A percentile compares a stretch with the other conserved stretches of the same genome.
Evolutionary conservation across 1,284 basidiomycete genomes (phyloP).

Genomic region (Stereum hirsutum): DNA sequence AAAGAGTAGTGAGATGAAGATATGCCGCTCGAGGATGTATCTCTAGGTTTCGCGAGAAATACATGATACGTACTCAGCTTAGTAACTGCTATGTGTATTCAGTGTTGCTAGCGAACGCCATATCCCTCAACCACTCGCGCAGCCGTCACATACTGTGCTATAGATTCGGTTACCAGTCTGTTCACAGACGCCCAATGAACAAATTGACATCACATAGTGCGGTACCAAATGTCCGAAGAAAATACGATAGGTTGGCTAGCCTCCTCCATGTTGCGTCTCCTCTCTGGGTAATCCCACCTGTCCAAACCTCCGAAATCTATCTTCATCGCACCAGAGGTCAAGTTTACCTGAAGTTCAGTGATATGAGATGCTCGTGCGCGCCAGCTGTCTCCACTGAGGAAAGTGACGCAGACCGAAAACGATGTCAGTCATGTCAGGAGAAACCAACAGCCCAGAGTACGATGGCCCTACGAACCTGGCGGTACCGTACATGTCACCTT

Average conservation of each 20-base stretch:
- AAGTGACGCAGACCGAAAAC: too few relatives aligned
- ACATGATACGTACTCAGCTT: too few relatives aligned
- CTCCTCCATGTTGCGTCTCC: slow-evolving; percentile 52
- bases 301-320: slow-evolving; percentile 72
- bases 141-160: too few relatives aligned
- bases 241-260: slow-evolving; percentile 13
- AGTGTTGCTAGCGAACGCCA: too few relatives aligned
- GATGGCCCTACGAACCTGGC: slow-evolving; percentile 47
- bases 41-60: too few relatives aligned
- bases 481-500: slow-evolving; percentile 55
- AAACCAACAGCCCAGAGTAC: background rate
- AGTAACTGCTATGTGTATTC: too few relatives aligned
- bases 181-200: too few relatives aligned
- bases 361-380: slow-evolving; percentile 60
- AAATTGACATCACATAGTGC: too few relatives aligned
- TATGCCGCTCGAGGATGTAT: too few relatives aligned
- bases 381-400: slow-evolving; percentile 69
- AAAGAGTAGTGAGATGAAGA: too few relatives aligned
- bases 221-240: background rate
- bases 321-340: slow-evolving; percentile 51
- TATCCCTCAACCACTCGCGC: too few relatives aligned
- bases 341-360: slow-evolving; percentile 61
- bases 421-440: background rate
- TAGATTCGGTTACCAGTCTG: too few relatives aligned
- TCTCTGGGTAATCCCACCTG: slow-evolving; percentile 57